These are phyloP conservation scores for Chlorella vulgaris DNA, from an alignment of 139 green algal species.

Conservation along the genomic window DNA sequence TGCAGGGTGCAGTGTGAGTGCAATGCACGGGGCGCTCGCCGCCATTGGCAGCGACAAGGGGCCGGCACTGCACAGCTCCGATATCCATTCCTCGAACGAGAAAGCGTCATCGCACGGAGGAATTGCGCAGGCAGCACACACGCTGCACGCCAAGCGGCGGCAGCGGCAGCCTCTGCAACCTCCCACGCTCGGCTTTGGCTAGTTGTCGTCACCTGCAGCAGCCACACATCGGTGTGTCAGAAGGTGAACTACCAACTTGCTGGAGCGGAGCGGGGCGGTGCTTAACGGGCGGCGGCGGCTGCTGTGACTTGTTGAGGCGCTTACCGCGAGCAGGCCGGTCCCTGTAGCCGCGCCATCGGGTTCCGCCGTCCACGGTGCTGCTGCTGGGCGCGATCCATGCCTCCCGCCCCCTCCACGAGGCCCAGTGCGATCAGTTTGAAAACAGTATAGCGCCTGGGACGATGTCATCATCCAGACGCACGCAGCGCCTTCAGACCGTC, in stretches of 20 bases:
- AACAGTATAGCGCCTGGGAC: slow-evolving; percentile 18
- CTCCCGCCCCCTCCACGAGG: not conserved
- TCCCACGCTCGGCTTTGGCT: slow-evolving; percentile 35
- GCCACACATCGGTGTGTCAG: not conserved
- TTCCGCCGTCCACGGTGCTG: not conserved
- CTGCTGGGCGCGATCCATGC: not conserved
- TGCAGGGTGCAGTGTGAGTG: not conserved
- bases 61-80: not conserved
- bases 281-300: no score
- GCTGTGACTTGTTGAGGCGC: no score
- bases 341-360: not conserved
- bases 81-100: slow-evolving; percentile 16
- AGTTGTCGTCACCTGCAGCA: slow-evolving; percentile 11
- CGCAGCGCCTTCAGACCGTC: not conserved
- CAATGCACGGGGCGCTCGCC: not conserved
- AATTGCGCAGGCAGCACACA: no score
- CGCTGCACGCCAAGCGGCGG: not conserved
- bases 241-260: no score
- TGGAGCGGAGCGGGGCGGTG: no score
- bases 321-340: not conserved
- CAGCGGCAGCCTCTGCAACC: no score
- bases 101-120: slow-evolving; percentile 13
- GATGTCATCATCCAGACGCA: not conserved
- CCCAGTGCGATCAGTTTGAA: slow-evolving; percentile 23
- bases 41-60: not conserved